Evolutionary conservation across 1,284 basidiomycete genomes (phyloP), one percentile per base, ranked within the genome.

Genomic region (Phellinidium pouzarii): DNA sequence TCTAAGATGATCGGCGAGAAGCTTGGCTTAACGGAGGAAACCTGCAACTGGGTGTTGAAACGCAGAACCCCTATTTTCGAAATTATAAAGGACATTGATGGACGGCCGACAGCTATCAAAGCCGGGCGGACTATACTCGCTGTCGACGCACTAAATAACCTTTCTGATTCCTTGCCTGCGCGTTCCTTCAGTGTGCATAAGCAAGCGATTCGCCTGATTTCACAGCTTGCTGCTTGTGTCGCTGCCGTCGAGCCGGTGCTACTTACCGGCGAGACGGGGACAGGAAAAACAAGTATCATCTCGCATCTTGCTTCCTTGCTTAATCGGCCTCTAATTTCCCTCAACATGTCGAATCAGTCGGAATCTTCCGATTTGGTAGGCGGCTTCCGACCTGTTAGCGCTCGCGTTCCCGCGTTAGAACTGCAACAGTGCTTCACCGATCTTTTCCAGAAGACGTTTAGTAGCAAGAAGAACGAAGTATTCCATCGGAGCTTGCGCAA

Each of bases 181-280:
- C 74, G 84, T 12, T 90, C 89, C 0, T 99, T 96, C 62, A 94
- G 91, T 1, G 75, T 98, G 69, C 96, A 96, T 59, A 83, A 85
- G 58, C 93, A 94, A 0, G 92, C 93, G 0, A 71, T 90, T 1
- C 69, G 81, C 20, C 74, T 98, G 4, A 77, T 98, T 20, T 89
- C 94, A 37, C 82, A 91, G 23, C 82, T 99, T 42, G 82, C 86
- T 0, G 85, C 83, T 9, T 80, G 87, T 0, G 74, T 94, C 29
- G 75, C 84, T 0, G 72, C 88, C 34, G 70, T 71, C 12, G 96
- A 99, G 65, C 94, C 96, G 0, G 74, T 95, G 1, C 77, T 99
- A 1, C 78, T 99, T 19, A 94, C 95, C 0, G 96, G 96, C 51
- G 96, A 99, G 73, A 99, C 96, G 0, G 96, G 96, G 40, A 99